These are phyloP conservation scores for Chimonanthus salicifolius DNA, from an alignment of 164 flowering plant genomes.

Conservation along the genomic window DNA sequence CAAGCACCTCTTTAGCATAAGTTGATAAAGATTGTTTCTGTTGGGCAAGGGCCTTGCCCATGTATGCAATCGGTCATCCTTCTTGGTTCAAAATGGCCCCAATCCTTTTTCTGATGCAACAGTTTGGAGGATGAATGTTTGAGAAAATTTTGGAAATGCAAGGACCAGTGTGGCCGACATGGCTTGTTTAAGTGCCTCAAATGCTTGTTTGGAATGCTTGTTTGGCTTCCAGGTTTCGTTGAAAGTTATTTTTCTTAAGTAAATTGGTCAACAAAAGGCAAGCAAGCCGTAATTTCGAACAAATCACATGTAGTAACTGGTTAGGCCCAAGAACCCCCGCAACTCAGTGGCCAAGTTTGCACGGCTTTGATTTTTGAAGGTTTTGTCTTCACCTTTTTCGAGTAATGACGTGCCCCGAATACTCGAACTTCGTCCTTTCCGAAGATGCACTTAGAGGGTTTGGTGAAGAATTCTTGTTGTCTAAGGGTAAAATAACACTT, in stretches of 20 bases:
- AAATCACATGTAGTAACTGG: conserved; percentile 2
- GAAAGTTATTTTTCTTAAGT: background rate
- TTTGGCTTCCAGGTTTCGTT: background rate
- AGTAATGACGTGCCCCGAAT: background rate
- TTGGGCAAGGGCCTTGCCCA: background rate
- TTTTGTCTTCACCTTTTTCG: background rate
- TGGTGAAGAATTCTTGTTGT: background rate
- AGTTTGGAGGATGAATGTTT: background rate
- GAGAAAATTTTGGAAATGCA: background rate
- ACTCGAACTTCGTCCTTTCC: background rate
- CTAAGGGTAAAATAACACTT: background rate
- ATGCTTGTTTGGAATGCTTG: background rate
- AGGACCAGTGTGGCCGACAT: background rate
- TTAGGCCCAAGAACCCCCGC: conserved; percentile 4
- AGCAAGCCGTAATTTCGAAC: background rate
- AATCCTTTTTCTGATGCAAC: conserved; percentile 3
- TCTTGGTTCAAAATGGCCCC: background rate
- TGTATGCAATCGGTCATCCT: background rate
- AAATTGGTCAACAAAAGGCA: background rate
- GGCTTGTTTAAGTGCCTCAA: background rate
- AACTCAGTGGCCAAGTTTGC: background rate
- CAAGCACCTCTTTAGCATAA: conserved; percentile 3
- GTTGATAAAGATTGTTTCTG: background rate
- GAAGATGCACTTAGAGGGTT: background rate
- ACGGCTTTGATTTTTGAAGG: background rate